These are phyloP conservation scores for Pestalotiopsis sp. DNA, from an alignment of 2,329 filamentous ascomycete species.

Conservation along the genomic window DNA sequence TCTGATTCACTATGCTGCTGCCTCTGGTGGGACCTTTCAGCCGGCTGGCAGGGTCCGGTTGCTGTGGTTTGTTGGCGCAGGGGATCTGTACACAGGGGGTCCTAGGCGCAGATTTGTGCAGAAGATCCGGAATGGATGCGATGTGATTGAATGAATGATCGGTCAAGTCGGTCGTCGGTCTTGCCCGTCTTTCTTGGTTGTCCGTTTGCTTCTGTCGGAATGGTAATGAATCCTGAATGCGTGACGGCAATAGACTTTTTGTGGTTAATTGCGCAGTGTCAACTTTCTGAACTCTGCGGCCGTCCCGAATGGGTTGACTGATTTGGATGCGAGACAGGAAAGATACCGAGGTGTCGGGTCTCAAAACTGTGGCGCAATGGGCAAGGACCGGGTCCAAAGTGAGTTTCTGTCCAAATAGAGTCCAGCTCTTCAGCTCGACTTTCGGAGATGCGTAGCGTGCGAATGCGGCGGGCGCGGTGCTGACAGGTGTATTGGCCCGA, in stretches of 20 bases:
- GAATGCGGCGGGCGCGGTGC: background rate
- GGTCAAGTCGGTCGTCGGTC: background rate
- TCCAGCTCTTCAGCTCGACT: background rate
- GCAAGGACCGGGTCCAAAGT: background rate
- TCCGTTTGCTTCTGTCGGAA: background rate
- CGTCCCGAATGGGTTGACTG: background rate
- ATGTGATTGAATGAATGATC: background rate
- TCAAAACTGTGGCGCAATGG: slow-evolving; percentile 1
- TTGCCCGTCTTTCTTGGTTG: background rate
- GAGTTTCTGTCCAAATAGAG: background rate
- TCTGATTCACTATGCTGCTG: too few species aligned
- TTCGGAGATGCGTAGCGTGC: background rate
- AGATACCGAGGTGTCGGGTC: slow-evolving; percentile 9
- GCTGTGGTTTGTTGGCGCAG: background rate
- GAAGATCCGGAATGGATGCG: background rate
- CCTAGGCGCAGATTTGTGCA: background rate
- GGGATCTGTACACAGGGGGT: slow-evolving; percentile 3
- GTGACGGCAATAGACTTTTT: slow-evolving; percentile 4
- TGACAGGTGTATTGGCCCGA: background rate
- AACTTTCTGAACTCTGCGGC: background rate
- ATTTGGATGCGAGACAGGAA: background rate
- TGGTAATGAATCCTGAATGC: background rate
- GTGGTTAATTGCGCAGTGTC: background rate
- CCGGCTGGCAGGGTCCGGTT: slow-evolving; percentile 5
- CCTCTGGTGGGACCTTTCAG: background rate